These are phyloP conservation scores for Tolypocladium tundrense DNA, from an alignment of 2,329 filamentous ascomycete genomes.

Conservation along the genomic window DNA sequence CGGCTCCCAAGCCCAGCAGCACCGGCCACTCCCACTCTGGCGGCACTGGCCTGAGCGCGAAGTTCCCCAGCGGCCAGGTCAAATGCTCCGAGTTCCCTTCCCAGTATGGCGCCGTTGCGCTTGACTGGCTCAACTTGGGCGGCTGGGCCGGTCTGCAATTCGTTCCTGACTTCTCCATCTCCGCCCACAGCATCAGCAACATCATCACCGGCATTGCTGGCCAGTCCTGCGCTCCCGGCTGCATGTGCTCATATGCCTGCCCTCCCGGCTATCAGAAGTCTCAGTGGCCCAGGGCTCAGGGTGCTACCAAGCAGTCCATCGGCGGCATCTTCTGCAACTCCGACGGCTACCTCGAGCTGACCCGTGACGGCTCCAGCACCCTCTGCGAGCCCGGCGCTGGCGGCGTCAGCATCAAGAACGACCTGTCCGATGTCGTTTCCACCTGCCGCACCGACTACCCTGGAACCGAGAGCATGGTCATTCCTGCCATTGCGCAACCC, in stretches of 20 bases:
- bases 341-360: constrained; percentile 65
- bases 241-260: constrained; percentile 89
- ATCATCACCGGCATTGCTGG: constrained; percentile 56
- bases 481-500: constrained; percentile 57
- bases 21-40: constrained; percentile 10
- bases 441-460: constrained; percentile 97
- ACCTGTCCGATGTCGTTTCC: constrained; percentile 53
- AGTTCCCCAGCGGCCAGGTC: constrained; percentile 68
- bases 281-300: constrained; percentile 77
- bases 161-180: constrained; percentile 38
- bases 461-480: constrained; percentile 77
- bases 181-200: constrained; percentile 45
- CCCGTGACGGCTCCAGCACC: constrained; percentile 53
- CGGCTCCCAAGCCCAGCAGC: constrained; percentile 11
- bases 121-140: constrained; percentile 57
- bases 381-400: constrained; percentile 68
- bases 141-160: constrained; percentile 78
- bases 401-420: constrained; percentile 66
- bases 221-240: constrained; percentile 47
- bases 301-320: constrained; percentile 69
- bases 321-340: constrained; percentile 76
- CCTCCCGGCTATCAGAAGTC: constrained; percentile 85
- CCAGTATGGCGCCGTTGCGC: constrained; percentile 64
- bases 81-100: constrained; percentile 67
- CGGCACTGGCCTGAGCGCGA: constrained; percentile 46